Evolutionary conservation across 2,329 filamentous ascomycete genomes (phyloP).

Genomic region (Aspergillus quadrilineatus): DNA sequence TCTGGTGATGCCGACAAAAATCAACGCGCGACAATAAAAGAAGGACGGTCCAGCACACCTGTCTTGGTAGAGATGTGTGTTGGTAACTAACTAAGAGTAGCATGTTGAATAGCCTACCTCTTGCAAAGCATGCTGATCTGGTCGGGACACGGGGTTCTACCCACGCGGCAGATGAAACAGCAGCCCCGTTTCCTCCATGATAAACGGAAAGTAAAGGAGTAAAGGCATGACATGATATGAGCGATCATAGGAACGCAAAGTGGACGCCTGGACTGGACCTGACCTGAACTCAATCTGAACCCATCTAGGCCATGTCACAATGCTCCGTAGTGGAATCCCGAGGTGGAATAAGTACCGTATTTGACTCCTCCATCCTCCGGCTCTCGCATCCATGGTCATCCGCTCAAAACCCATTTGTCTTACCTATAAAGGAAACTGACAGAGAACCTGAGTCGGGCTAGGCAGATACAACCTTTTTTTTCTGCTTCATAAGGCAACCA

Average conservation of each 20-base stretch:
- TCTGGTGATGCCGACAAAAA: constrained; percentile 8
- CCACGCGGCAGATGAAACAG: constrained; percentile 4
- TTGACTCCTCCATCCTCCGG: constrained; percentile 18
- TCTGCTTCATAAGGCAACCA: constrained; percentile 23
- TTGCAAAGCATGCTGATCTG: constrained; percentile 3
- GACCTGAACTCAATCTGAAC: constrained; percentile 2
- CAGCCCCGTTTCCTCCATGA: constrained; percentile 10
- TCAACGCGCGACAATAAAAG: constrained; percentile 4
- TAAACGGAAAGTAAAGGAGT: constrained; percentile 15
- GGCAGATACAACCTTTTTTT: constrained; percentile 17
- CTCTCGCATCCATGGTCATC: constrained; percentile 17
- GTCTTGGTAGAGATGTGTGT: neutral
- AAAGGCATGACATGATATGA: constrained; percentile 6
- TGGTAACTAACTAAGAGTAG: constrained; percentile 6
- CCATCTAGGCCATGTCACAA: constrained; percentile 9
- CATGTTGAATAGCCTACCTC: constrained; percentile 15
- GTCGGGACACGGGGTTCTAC: neutral
- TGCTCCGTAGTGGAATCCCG: constrained; percentile 9
- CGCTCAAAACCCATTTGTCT: constrained; percentile 18
- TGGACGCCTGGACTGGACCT: constrained; percentile 6
- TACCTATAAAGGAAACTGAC: constrained; percentile 21
- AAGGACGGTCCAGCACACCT: neutral
- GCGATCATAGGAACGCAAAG: constrained; percentile 3
- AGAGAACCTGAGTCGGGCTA: constrained; percentile 19
- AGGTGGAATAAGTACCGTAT: constrained; percentile 20